Conservation (phyloP, 1,284 basidiomycete genomes). For the Rhodotorula sp. region DNA sequence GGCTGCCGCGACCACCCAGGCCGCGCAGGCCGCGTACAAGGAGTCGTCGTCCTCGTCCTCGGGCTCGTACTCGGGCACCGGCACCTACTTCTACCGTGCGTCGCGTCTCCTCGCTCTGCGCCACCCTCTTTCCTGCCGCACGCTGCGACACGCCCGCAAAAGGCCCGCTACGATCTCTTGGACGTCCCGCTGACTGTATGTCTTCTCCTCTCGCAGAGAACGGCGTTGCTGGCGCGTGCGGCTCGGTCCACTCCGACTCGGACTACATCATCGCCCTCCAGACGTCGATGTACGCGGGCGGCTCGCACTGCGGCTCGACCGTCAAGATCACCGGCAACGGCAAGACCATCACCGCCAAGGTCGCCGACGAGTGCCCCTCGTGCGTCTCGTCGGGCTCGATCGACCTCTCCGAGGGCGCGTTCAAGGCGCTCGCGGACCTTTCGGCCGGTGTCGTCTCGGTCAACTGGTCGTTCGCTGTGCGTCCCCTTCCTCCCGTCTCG, state of each 20-base stretch:
- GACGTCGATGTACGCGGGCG: slow-evolving; percentile 49
- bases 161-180: slow-evolving; percentile 52
- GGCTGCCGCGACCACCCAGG: slow-evolving; percentile 3
- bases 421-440: slow-evolving; percentile 10
- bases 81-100: slow-evolving; percentile 53
- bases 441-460: not conserved
- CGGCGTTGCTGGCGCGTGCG: slow-evolving; percentile 41
- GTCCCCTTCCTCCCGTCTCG: not conserved
- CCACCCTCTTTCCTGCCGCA: too few species aligned
- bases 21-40: slow-evolving; percentile 62
- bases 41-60: slow-evolving; percentile 57
- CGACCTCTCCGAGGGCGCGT: slow-evolving; percentile 34
- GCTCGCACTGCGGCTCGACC: slow-evolving; percentile 63
- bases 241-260: slow-evolving; percentile 11
- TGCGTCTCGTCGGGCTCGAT: not conserved
- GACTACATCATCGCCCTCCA: slow-evolving; percentile 65
- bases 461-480: not conserved
- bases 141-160: too few species aligned
- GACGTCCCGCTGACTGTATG: slow-evolving; percentile 31
- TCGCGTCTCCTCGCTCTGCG: slow-evolving; percentile 56
- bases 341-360: slow-evolving; percentile 62
- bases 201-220: slow-evolving; percentile 39
- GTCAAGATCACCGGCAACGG: slow-evolving; percentile 55
- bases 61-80: not conserved
- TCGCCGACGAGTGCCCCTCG: slow-evolving; percentile 22